Percentiles rank a stretch among this genome's conserved stretches.
Evolutionary conservation across 2,329 filamentous ascomycete species (phyloP).

Genomic region (Cercospora citrullina): DNA sequence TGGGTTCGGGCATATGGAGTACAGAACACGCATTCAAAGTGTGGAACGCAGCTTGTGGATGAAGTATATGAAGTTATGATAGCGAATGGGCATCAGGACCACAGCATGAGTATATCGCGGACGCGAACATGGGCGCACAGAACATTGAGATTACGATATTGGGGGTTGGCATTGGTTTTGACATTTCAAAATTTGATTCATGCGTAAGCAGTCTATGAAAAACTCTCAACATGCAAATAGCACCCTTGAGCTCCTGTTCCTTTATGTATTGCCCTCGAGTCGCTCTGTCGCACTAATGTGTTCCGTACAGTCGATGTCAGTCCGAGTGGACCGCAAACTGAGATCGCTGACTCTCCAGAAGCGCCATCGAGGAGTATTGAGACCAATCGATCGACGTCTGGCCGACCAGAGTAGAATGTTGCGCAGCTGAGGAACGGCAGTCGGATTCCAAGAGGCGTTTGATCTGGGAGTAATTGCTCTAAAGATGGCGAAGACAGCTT

Average conservation of each 20-base stretch:
- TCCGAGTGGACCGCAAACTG: conserved; percentile 29
- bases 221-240: conserved; percentile 29
- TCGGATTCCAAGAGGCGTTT: not conserved
- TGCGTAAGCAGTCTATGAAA: conserved; percentile 17
- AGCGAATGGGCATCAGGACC: not conserved
- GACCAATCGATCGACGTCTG: conserved; percentile 24
- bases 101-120: not conserved
- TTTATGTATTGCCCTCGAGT: conserved; percentile 33
- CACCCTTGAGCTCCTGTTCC: conserved; percentile 31
- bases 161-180: not conserved
- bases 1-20: not conserved
- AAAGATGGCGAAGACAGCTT: not conserved
- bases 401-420: conserved; percentile 31
- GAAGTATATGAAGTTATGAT: not conserved
- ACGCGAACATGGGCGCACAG: not conserved
- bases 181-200: not conserved
- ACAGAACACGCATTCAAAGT: not conserved
- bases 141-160: not conserved
- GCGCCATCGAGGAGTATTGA: conserved; percentile 28
- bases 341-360: conserved; percentile 30
- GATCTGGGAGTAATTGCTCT: not conserved
- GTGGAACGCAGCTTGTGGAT: not conserved
- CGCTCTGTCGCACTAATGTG: conserved; percentile 24
- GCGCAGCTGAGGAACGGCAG: conserved; percentile 27
- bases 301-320: conserved; percentile 29